These are phyloP conservation scores for Hymenochaete sp. DNA, from an alignment of 1,284 basidiomycete genomes.

Conservation along the genomic window DNA sequence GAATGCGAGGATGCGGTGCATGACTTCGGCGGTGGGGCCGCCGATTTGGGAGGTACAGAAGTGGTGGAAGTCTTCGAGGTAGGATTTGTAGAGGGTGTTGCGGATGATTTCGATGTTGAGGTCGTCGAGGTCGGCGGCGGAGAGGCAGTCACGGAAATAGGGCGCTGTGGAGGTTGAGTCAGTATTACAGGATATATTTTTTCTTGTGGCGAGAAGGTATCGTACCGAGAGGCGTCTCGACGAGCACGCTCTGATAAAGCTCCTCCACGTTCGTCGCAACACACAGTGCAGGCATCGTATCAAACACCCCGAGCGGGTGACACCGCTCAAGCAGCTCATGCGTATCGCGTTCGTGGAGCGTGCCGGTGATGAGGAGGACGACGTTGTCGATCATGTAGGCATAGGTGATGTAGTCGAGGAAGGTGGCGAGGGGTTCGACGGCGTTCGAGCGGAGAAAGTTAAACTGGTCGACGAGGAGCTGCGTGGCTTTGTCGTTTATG, in stretches of 20 bases:
- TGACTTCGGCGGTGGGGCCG: constrained; percentile 80
- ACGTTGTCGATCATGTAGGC: constrained; percentile 99
- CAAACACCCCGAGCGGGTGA: constrained; percentile 95
- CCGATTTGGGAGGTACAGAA: constrained; percentile 72
- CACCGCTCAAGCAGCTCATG: constrained; percentile 95
- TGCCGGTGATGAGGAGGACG: constrained; percentile 94
- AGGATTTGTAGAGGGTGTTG: constrained; percentile 99
- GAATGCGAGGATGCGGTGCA: constrained; percentile 86
- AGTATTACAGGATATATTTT: constrained; percentile 4
- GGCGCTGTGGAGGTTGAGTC: constrained; percentile 59
- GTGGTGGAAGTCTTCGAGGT: constrained; percentile 93
- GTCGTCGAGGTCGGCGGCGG: constrained; percentile 94
- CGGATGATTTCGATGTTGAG: constrained; percentile 99
- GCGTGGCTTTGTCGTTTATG: constrained; percentile 92
- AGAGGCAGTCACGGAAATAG: constrained; percentile 94
- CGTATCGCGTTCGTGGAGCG: constrained; percentile 94
- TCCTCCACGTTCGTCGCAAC: constrained; percentile 99
- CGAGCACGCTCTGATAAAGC: constrained; percentile 91
- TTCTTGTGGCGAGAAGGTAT: constrained; percentile 15
- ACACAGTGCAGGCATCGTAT: constrained; percentile 98
- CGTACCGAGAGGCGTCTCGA: constrained; percentile 93
- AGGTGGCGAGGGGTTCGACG: constrained; percentile 83
- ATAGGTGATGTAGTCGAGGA: constrained; percentile 98
- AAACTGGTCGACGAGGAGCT: constrained; percentile 94
- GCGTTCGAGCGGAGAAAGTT: constrained; percentile 90